Evolutionary conservation across 2,329 filamentous ascomycete genomes (phyloP).

Genomic region (Talaromyces funiculosus): DNA sequence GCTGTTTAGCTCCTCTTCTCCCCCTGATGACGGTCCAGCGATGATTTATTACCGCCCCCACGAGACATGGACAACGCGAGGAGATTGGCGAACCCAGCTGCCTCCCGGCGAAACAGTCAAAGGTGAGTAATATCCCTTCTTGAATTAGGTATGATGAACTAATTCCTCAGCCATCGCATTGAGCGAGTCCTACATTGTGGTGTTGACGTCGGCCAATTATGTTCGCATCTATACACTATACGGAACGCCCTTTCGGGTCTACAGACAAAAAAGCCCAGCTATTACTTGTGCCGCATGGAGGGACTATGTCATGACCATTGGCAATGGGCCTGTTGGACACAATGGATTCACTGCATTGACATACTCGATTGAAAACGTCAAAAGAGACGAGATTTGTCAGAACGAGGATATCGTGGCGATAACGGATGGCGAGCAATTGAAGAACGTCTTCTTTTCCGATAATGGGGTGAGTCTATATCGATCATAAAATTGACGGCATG

Average conservation of each 20-base stretch:
- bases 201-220: slow-evolving; percentile 80
- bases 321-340: slow-evolving; percentile 77
- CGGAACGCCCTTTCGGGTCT: slow-evolving; percentile 81
- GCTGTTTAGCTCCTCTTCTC: slow-evolving; percentile 70
- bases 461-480: slow-evolving; percentile 58
- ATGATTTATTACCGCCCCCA: slow-evolving; percentile 95
- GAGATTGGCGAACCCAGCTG: slow-evolving; percentile 85
- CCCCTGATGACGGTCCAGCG: slow-evolving; percentile 62
- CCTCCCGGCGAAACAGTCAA: slow-evolving; percentile 80
- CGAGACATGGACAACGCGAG: slow-evolving; percentile 87
- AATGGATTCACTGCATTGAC: slow-evolving; percentile 72
- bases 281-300: slow-evolving; percentile 92
- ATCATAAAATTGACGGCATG: not conserved
- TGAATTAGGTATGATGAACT: not conserved
- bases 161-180: slow-evolving; percentile 67
- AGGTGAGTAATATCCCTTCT: slow-evolving; percentile 24
- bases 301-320: slow-evolving; percentile 93
- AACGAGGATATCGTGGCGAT: slow-evolving; percentile 88
- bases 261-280: slow-evolving; percentile 85
- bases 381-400: slow-evolving; percentile 88
- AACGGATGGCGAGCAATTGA: slow-evolving; percentile 65
- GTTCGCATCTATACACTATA: slow-evolving; percentile 90
- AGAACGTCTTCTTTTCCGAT: slow-evolving; percentile 86
- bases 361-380: slow-evolving; percentile 93
- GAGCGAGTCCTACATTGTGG: slow-evolving; percentile 84